phyloP scores from a whole-genome alignment of 768 basidiomycete genomes.

The Sarcomyxa edulis region DNA sequence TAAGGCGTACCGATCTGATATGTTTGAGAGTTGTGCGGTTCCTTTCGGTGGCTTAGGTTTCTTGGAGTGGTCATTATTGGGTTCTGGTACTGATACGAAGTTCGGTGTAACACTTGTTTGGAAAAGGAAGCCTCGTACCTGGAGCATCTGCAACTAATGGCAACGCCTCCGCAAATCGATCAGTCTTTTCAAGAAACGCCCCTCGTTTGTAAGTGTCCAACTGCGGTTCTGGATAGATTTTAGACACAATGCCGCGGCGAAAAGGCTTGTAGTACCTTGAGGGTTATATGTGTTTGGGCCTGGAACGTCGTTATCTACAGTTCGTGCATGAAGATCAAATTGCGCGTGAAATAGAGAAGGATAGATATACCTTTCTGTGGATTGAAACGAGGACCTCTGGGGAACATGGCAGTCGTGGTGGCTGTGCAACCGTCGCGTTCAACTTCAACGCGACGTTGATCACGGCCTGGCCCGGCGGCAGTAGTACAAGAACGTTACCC shows the following conservation, averaged over 20 bases:
- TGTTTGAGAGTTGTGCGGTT: constrained; percentile 13
- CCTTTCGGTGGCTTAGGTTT: constrained; percentile 11
- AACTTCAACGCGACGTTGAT: constrained; percentile 25
- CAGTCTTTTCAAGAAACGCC: constrained; percentile 52
- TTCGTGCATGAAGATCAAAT: not conserved
- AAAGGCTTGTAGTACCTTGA: constrained; percentile 24
- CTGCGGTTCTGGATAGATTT: constrained; percentile 28
- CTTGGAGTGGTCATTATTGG: constrained; percentile 17
- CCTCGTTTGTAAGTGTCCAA: constrained; percentile 52
- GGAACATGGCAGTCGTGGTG: constrained; percentile 7
- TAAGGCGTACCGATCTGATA: constrained; percentile 43
- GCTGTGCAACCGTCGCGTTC: constrained; percentile 17
- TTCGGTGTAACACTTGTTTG: no score
- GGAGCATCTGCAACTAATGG: constrained; percentile 25
- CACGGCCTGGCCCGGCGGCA: constrained; percentile 18
- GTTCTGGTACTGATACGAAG: no score
- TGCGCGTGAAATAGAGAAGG: not conserved
- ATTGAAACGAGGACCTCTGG: constrained; percentile 37
- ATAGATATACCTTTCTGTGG: constrained; percentile 28
- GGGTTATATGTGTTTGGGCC: constrained; percentile 46
- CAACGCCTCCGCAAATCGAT: constrained; percentile 44
- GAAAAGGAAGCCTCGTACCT: no score
- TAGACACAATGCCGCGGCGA: not conserved
- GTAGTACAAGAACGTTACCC: no score
- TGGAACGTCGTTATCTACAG: constrained; percentile 43